These are phyloP conservation scores for Fagus crenata DNA, from an alignment of 306 rosid genomes.

Conservation along the genomic window DNA sequence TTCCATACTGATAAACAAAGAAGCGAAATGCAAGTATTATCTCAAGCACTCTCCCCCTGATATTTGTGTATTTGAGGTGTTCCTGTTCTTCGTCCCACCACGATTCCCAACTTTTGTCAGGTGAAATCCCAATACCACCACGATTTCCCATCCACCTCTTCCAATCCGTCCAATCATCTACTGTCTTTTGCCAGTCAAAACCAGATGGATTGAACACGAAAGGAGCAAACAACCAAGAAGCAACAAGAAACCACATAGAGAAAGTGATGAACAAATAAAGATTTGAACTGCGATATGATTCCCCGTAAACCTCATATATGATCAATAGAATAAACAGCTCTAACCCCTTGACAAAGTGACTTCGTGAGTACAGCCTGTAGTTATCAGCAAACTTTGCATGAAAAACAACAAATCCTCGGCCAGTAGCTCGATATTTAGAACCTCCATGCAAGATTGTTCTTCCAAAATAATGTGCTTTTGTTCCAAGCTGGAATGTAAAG, in stretches of 20 bases:
- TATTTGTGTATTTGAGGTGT: constrained; percentile 70
- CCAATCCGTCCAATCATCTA: constrained; percentile 98
- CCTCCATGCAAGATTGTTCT: constrained; percentile 98
- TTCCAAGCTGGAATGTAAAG: constrained; percentile 96
- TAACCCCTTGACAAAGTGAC: constrained; percentile 95
- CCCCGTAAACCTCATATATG: constrained; percentile 68
- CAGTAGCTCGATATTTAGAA: constrained; percentile 85
- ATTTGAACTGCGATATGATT: constrained; percentile 59
- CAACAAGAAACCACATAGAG: constrained; percentile 91
- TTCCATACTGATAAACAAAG: constrained; percentile 87
- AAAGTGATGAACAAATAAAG: constrained; percentile 75
- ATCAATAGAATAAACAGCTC: constrained; percentile 71
- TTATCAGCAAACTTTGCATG: constrained; percentile 94
- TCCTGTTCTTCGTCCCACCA: constrained; percentile 98
- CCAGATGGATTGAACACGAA: constrained; percentile 89
- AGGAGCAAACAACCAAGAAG: constrained; percentile 98
- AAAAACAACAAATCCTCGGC: constrained; percentile 95
- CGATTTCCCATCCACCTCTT: constrained; percentile 99
- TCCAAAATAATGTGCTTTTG: constrained; percentile 91
- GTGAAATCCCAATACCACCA: constrained; percentile 84
- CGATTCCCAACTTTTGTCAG: constrained; percentile 93
- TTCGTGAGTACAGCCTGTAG: constrained; percentile 83
- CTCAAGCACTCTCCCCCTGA: constrained; percentile 79
- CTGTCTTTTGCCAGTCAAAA: constrained; percentile 98
- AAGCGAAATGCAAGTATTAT: constrained; percentile 79